A percentile compares a stretch with the other conserved stretches of the same genome.
phyloP scores from a whole-genome alignment of 768 basidiomycete species.

The Pisolithus marmoratus region DNA sequence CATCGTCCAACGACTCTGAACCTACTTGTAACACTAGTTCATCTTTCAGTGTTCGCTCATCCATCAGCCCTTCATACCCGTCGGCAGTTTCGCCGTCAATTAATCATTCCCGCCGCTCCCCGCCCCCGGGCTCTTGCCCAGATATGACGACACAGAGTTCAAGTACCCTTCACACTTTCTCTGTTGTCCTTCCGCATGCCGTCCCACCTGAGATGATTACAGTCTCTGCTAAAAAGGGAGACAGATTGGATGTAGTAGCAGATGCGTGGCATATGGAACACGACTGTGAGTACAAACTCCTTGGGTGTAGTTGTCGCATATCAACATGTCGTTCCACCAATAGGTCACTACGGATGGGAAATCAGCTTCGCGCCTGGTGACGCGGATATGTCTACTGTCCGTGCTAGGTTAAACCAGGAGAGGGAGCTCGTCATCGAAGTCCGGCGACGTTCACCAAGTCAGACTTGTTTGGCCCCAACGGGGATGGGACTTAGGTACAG shows the following conservation, averaged over 20 bases:
- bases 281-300: slow-evolving; percentile 42
- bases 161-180: slow-evolving; percentile 36
- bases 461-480: slow-evolving; percentile 16
- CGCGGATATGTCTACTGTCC: slow-evolving; percentile 47
- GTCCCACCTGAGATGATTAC: slow-evolving; percentile 61
- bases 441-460: slow-evolving; percentile 22
- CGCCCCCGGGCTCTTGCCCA: slow-evolving; percentile 32
- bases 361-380: slow-evolving; percentile 49
- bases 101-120: slow-evolving; percentile 26
- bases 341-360: slow-evolving; percentile 61
- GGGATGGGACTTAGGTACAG: slow-evolving; percentile 28
- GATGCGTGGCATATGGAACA: slow-evolving; percentile 58
- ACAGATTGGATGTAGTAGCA: slow-evolving; percentile 50
- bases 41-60: slow-evolving; percentile 12
- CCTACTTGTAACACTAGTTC: slow-evolving; percentile 23
- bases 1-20: slow-evolving; percentile 18
- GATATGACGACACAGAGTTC: slow-evolving; percentile 41
- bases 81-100: slow-evolving; percentile 23
- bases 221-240: slow-evolving; percentile 53
- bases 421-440: slow-evolving; percentile 47
- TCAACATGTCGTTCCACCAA: neutral
- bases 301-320: neutral
- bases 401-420: slow-evolving; percentile 42
- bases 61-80: slow-evolving; percentile 10
- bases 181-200: slow-evolving; percentile 41